These are phyloP conservation scores for Chrysanthemum makinoi DNA, from an alignment of 129 eudicot species.

Conservation along the genomic window DNA sequence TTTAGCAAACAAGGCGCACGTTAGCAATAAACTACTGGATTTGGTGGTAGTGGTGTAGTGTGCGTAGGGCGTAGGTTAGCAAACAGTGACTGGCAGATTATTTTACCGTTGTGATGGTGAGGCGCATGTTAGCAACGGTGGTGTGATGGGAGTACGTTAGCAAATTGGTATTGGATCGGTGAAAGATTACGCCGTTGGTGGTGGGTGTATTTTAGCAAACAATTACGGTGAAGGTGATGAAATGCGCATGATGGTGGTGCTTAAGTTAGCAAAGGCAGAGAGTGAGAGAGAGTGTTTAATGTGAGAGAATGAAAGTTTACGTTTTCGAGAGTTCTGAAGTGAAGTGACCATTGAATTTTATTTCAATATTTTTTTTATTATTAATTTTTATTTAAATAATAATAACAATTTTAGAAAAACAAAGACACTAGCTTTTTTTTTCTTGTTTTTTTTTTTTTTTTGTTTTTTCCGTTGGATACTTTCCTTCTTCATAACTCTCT, in stretches of 20 bases:
- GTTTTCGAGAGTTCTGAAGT: conserved; percentile 20
- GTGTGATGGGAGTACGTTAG: not conserved
- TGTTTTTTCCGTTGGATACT: conserved; percentile 41
- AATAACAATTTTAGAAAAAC: no score
- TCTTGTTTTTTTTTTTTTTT: no score
- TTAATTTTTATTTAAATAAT: no score
- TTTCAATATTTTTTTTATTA: not conserved
- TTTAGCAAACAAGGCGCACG: conserved; percentile 31
- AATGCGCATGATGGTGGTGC: no score
- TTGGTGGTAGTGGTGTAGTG: no score
- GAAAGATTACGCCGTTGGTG: no score
- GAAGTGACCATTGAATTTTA: not conserved
- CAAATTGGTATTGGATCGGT: no score
- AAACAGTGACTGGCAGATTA: not conserved
- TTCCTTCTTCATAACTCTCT: conserved; percentile 20
- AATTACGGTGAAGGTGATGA: no score
- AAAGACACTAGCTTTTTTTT: not conserved
- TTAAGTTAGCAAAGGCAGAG: not conserved
- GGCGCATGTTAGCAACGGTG: not conserved
- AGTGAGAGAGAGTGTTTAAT: conserved; percentile 27
- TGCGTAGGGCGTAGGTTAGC: conserved; percentile 33
- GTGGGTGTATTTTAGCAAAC: no score
- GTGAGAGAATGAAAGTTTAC: conserved; percentile 30
- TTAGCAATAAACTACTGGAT: conserved; percentile 19
- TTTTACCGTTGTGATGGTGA: not conserved